These are phyloP conservation scores for Rhizomucor pusillus DNA, from an alignment of 371 early-diverging fungal species.

Conservation along the genomic window DNA sequence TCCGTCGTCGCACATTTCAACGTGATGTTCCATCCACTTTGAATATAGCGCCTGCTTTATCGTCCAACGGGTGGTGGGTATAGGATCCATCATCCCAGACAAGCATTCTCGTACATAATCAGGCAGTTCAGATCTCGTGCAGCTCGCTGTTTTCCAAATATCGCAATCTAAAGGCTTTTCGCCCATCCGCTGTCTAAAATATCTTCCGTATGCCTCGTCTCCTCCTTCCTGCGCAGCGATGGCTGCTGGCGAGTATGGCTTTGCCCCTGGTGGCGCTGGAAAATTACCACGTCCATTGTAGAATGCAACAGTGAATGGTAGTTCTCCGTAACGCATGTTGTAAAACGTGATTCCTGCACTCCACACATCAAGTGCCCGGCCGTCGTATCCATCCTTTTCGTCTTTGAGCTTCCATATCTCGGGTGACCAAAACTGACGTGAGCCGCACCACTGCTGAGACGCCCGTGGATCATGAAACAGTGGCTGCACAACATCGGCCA, in stretches of 20 bases:
- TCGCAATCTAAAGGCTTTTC: slow-evolving; percentile 11
- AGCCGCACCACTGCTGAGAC: slow-evolving; percentile 83
- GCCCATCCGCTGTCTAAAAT: slow-evolving; percentile 11
- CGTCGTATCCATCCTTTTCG: slow-evolving; percentile 61
- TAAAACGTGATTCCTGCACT: slow-evolving; percentile 80
- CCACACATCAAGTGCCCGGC: slow-evolving; percentile 84
- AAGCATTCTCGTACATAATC: slow-evolving; percentile 30
- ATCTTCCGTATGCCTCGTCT: slow-evolving; percentile 26
- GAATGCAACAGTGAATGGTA: slow-evolving; percentile 29
- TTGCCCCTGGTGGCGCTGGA: slow-evolving; percentile 32
- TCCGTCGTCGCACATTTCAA: slow-evolving; percentile 46
- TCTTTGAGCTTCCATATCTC: slow-evolving; percentile 66
- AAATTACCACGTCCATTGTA: background rate
- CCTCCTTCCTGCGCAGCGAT: slow-evolving; percentile 36
- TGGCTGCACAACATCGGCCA: slow-evolving; percentile 86
- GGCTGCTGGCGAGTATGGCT: slow-evolving; percentile 40
- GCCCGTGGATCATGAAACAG: slow-evolving; percentile 64
- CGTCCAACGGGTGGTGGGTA: slow-evolving; percentile 46
- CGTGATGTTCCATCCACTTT: slow-evolving; percentile 34
- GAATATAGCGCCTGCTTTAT: slow-evolving; percentile 39
- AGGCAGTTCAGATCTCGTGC: slow-evolving; percentile 8
- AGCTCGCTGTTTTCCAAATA: slow-evolving; percentile 12
- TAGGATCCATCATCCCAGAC: slow-evolving; percentile 48
- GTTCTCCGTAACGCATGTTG: slow-evolving; percentile 55
- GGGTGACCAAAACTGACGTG: slow-evolving; percentile 90